Conservation (phyloP, 495 filamentous ascomycete genomes). For the Podospora tetraspora region DNA sequence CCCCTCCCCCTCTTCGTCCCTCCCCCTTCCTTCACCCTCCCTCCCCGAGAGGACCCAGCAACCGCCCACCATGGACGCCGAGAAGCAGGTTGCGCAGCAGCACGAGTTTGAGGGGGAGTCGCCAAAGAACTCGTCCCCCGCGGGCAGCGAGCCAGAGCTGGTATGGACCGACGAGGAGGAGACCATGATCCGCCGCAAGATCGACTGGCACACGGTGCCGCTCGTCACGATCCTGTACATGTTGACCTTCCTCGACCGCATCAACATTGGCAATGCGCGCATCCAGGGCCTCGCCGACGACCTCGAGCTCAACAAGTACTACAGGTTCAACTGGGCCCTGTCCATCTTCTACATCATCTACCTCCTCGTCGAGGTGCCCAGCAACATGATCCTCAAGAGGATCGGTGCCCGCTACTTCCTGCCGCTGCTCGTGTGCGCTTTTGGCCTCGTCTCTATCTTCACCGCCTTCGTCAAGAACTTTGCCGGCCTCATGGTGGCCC, state of each 20-base stretch:
- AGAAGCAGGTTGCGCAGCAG: conserved; percentile 7
- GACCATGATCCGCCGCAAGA: conserved; percentile 42
- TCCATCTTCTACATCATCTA: conserved; percentile 66
- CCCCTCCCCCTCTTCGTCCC: neutral
- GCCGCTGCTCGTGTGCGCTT: conserved; percentile 50
- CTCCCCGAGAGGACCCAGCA: conserved; percentile 22
- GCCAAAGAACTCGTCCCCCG: conserved; percentile 21
- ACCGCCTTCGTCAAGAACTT: conserved; percentile 43
- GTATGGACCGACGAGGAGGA: conserved; percentile 50
- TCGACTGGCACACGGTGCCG: conserved; percentile 50
- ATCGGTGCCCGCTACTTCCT: conserved; percentile 59
- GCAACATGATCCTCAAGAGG: conserved; percentile 59
- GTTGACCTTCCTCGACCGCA: conserved; percentile 45
- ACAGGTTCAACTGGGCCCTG: conserved; percentile 55
- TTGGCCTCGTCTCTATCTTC: conserved; percentile 41
- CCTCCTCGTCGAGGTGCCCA: conserved; percentile 57
- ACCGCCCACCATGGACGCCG: conserved; percentile 5
- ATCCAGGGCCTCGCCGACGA: conserved; percentile 55
- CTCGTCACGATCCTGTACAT: conserved; percentile 51
- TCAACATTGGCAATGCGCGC: conserved; percentile 60
- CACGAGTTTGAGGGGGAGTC: conserved; percentile 12
- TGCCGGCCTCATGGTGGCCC: conserved; percentile 37
- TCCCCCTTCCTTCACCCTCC: conserved; percentile 5
- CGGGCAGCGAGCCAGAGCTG: conserved; percentile 22
- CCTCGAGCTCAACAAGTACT: conserved; percentile 42